phyloP scores from a whole-genome alignment of 1,284 basidiomycete genomes.

The Rhodotorula glutinis region DNA sequence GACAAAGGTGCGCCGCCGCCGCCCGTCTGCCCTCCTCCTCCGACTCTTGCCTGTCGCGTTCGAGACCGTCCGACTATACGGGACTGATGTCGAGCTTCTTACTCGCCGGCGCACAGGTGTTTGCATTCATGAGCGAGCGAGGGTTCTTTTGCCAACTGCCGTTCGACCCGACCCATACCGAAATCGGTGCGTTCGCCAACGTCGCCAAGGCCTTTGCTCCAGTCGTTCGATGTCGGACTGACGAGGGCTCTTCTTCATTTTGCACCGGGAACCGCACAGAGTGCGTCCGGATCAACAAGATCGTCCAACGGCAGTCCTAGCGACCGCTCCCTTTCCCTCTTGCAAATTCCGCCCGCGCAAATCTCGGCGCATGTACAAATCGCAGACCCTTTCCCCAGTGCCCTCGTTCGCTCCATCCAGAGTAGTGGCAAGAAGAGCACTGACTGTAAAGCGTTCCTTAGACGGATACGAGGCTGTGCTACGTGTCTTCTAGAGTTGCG shows the following conservation, averaged over 20 bases:
- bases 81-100: too few relatives aligned
- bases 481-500: too few relatives aligned
- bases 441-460: too few relatives aligned
- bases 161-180: constrained; percentile 38
- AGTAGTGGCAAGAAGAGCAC: too few relatives aligned
- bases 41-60: too few relatives aligned
- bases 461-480: too few relatives aligned
- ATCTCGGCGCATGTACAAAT: too few relatives aligned
- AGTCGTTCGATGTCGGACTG: too few relatives aligned
- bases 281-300: constrained; percentile 31
- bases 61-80: background rate
- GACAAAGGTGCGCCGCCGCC: constrained; percentile 24
- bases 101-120: constrained; percentile 29
- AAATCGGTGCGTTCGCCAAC: constrained; percentile 36
- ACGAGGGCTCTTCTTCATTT: background rate
- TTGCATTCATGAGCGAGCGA: constrained; percentile 38
- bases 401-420: too few relatives aligned
- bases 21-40: background rate
- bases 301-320: constrained; percentile 22
- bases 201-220: too few relatives aligned
- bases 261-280: constrained; percentile 5
- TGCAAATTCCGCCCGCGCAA: background rate
- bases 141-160: constrained; percentile 44
- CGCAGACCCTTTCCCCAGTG: too few relatives aligned
- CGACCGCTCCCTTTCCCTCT: background rate